A percentile compares a stretch with the other conserved stretches of the same genome.
Evolutionary conservation across 2,329 filamentous ascomycete genomes (phyloP).

Genomic region (Penicillium sp.): DNA sequence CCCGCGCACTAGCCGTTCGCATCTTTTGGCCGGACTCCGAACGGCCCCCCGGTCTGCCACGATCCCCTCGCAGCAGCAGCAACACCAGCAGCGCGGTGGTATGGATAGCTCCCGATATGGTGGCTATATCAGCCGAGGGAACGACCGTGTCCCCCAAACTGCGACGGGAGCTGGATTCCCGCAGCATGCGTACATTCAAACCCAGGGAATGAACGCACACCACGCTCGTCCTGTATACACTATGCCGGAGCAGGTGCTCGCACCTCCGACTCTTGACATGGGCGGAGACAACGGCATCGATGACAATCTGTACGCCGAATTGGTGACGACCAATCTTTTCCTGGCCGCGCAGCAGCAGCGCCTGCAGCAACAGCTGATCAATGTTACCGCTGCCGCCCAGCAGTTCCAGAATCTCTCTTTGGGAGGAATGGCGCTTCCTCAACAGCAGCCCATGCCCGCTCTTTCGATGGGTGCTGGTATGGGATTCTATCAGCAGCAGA

Average conservation of each 20-base stretch:
- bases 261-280: conserved; percentile 75
- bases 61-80: conserved; percentile 66
- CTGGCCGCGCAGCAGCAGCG: conserved; percentile 93
- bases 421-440: conserved; percentile 45
- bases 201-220: conserved; percentile 39
- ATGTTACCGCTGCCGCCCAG: conserved; percentile 78
- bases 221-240: conserved; percentile 63
- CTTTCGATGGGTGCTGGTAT: conserved; percentile 56
- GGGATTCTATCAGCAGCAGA: conserved; percentile 66
- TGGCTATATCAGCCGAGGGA: conserved; percentile 44
- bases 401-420: conserved; percentile 79
- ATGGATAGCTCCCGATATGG: conserved; percentile 53
- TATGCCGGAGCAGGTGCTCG: conserved; percentile 71
- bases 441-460: conserved; percentile 56
- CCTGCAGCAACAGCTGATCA: conserved; percentile 88
- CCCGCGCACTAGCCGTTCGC: conserved; percentile 90
- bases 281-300: conserved; percentile 72
- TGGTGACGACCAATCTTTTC: conserved; percentile 88
- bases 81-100: conserved; percentile 57
- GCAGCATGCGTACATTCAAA: conserved; percentile 42
- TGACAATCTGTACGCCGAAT: conserved; percentile 80
- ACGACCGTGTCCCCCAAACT: conserved; percentile 59
- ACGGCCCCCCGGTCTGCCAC: conserved; percentile 87
- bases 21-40: conserved; percentile 87
- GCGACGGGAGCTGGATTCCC: conserved; percentile 59